phyloP scores from a whole-genome alignment of 129 eudicot species.

The Centaurea solstitialis region DNA sequence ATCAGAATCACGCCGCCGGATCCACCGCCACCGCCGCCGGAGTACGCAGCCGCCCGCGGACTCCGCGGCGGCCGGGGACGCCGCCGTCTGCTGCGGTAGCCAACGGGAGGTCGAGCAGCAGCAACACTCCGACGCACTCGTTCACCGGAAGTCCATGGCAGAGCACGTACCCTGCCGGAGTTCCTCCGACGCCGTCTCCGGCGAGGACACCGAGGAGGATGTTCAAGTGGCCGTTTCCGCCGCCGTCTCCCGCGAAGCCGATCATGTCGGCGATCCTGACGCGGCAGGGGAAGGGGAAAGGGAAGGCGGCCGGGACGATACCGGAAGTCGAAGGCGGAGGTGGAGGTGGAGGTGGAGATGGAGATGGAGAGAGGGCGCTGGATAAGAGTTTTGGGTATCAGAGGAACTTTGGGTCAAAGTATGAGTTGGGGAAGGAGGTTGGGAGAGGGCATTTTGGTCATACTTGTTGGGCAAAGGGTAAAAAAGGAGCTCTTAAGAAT shows the following conservation, averaged over 20 bases:
- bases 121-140: slow-evolving; percentile 57
- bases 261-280: slow-evolving; percentile 83
- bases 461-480: slow-evolving; percentile 86
- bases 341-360: no score
- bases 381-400: slow-evolving; percentile 84
- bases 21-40: slow-evolving; percentile 31
- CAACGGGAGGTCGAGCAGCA: slow-evolving; percentile 39
- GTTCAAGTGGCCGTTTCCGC: slow-evolving; percentile 96
- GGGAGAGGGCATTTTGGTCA: slow-evolving; percentile 99
- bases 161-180: slow-evolving; percentile 74
- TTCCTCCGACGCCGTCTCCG: slow-evolving; percentile 87
- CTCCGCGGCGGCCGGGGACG: no score
- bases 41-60: slow-evolving; percentile 27
- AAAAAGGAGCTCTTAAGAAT: slow-evolving; percentile 76
- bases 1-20: slow-evolving; percentile 26
- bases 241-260: slow-evolving; percentile 99
- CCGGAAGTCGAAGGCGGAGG: slow-evolving; percentile 49
- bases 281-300: slow-evolving; percentile 45
- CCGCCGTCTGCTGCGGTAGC: slow-evolving; percentile 28
- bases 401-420: slow-evolving; percentile 68
- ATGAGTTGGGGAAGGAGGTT: slow-evolving; percentile 86
- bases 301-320: slow-evolving; percentile 32
- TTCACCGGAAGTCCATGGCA: slow-evolving; percentile 82
- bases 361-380: slow-evolving; percentile 40
- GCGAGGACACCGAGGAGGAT: slow-evolving; percentile 79